A percentile compares a stretch with the other conserved stretches of the same genome.
Evolutionary conservation across 306 rosid species (phyloP).

Genomic region (Trichosanthes truncata): DNA sequence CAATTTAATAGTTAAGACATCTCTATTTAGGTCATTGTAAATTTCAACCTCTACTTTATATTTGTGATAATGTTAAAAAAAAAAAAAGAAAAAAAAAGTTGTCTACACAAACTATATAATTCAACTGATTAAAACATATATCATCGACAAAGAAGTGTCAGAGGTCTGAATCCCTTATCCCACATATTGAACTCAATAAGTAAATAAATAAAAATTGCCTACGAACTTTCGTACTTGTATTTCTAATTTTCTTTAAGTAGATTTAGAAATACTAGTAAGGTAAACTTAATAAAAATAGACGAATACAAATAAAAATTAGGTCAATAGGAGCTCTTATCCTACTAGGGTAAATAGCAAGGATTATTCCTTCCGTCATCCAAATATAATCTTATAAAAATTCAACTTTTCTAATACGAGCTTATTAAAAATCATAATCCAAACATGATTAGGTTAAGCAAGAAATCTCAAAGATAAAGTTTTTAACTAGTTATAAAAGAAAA

Average conservation of each 20-base stretch:
- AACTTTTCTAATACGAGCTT: not conserved
- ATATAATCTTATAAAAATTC: not conserved
- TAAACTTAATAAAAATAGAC: not conserved
- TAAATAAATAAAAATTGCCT: not conserved
- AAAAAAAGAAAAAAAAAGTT: too few species aligned
- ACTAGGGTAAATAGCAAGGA: not conserved
- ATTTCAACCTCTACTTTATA: not conserved
- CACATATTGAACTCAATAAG: not conserved
- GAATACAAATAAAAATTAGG: not conserved
- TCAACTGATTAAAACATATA: too few species aligned
- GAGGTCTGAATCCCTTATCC: too few species aligned
- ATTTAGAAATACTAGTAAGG: not conserved
- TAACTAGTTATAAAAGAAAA: not conserved
- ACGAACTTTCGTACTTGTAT: not conserved
- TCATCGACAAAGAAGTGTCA: too few species aligned
- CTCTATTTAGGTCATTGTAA: too few species aligned
- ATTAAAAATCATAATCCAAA: not conserved
- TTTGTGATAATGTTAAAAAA: too few species aligned
- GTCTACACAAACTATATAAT: too few species aligned
- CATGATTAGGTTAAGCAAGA: not conserved
- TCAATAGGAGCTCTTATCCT: not conserved
- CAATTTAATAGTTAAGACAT: not conserved
- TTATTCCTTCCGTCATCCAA: not conserved
- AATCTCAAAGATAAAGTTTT: not conserved
- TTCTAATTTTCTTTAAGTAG: too few species aligned